Conservation (phyloP, 2,329 filamentous ascomycete genomes). For the Geoglossum cookeanum region DNA sequence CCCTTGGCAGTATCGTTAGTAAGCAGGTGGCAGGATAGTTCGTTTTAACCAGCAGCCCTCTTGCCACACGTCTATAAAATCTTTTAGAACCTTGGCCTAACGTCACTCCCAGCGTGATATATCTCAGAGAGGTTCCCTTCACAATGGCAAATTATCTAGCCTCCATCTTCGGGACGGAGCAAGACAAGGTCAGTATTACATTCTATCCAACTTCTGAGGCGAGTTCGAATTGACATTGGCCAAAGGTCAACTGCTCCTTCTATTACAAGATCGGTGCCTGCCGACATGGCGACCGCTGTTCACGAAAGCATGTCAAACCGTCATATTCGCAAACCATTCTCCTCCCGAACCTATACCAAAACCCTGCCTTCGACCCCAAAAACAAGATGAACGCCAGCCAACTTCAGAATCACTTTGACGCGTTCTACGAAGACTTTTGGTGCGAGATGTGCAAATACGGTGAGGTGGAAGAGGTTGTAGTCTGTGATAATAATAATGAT, state of each 20-base stretch:
- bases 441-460: slow-evolving; percentile 99
- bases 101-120: background rate
- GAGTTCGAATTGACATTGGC: slow-evolving; percentile 6
- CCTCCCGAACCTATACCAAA: slow-evolving; percentile 97
- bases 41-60: background rate
- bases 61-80: background rate
- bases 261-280: slow-evolving; percentile 99
- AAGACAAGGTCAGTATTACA: slow-evolving; percentile 43
- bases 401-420: slow-evolving; percentile 98
- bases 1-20: background rate
- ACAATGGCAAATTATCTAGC: slow-evolving; percentile 93
- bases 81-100: background rate
- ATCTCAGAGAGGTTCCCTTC: background rate
- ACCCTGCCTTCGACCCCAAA: slow-evolving; percentile 90
- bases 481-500: slow-evolving; percentile 99
- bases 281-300: slow-evolving; percentile 95
- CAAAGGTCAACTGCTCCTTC: slow-evolving; percentile 82
- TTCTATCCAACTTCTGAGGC: slow-evolving; percentile 5
- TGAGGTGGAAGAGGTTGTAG: slow-evolving; percentile 90
- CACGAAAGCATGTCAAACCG: slow-evolving; percentile 96
- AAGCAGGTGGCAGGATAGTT: background rate
- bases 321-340: slow-evolving; percentile 96
- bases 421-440: slow-evolving; percentile 99
- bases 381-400: slow-evolving; percentile 92
- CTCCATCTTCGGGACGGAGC: slow-evolving; percentile 98